A percentile compares a stretch with the other conserved stretches of the same genome.
Evolutionary conservation across 495 filamentous ascomycete genomes (phyloP).

Genomic region (Lophiostoma macrostomum): DNA sequence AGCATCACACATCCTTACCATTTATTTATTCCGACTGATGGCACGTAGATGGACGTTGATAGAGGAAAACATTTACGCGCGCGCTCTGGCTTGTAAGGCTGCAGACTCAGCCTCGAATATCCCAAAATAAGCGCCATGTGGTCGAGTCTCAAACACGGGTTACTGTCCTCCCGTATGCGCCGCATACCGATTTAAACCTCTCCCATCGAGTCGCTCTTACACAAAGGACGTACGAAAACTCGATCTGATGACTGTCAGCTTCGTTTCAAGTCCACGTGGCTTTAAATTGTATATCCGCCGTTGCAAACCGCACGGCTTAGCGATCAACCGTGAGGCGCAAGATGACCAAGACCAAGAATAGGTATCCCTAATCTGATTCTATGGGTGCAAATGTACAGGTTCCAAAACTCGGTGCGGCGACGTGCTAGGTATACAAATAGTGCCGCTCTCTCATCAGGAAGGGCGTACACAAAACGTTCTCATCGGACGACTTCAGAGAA

Average conservation of each 20-base stretch:
- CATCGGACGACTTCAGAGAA: no score
- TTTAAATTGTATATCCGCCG: neutral
- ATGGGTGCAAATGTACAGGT: no score
- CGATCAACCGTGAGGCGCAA: slow-evolving; percentile 16
- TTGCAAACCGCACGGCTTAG: slow-evolving; percentile 8
- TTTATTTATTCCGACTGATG: no score
- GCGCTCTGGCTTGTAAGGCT: neutral
- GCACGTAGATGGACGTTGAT: no score
- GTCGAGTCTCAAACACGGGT: neutral
- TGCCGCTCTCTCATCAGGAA: neutral
- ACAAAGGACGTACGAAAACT: no score
- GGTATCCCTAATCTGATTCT: no score
- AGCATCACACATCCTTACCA: no score
- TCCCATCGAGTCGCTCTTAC: neutral
- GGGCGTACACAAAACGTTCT: no score
- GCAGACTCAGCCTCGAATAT: slow-evolving; percentile 9
- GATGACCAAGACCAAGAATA: no score
- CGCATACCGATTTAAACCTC: neutral
- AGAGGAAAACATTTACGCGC: no score
- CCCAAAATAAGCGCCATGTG: slow-evolving; percentile 1
- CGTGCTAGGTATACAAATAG: slow-evolving; percentile 25
- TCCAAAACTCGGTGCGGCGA: no score
- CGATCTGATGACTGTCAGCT: neutral
- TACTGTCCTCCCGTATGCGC: neutral
- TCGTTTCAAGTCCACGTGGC: neutral